Evolutionary conservation across 2,329 filamentous ascomycete genomes (phyloP), one percentile per base, ranked within the genome.

Genomic region (Cladophialophora exuberans): DNA sequence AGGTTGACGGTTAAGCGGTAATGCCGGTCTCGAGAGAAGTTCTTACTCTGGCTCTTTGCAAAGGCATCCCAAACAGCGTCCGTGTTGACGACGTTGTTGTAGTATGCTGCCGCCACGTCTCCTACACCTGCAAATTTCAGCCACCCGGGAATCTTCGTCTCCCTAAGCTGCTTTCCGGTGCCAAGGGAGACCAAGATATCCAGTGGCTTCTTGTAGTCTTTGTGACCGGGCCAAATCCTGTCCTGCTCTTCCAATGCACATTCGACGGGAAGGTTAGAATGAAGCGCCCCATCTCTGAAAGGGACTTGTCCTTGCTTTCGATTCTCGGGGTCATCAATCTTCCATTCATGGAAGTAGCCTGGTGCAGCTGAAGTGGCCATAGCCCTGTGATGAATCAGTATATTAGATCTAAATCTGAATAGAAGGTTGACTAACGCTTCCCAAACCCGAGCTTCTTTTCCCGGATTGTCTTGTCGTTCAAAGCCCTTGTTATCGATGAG

Each of bases 51-150:
- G 42, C 26, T 45, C 23, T 45, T 23, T n/a, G 28, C 26, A 45
- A 45, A 45, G 9, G 42, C 42, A 17, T 45, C 42, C 42, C 42
- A 45, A 11, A 45, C 42, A 28, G 26, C 23, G 9, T 45, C 42
- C 6, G 42, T 45, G 28, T 45, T 33, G 42, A 45, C 28, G 42
- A 45, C 42, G 26, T 45, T 45, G 25, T 45, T 45, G 42, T 45
- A 45, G 26, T 33, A 45, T 6, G 42, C 42, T 30, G 42, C 42
- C 7, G 42, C 42, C 18, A 45, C 15, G 26, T 45, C 42, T 5
- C 15, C 42, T 9, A 45, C 26, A 15, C 42, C 42, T n/a, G 25
- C 42, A 28, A 45, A 45, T 13, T 45, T 18, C 42, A 45, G 25
- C 42, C 42, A 45, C n/a, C 42, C n/a, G 9, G 42, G 42, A 11